These are phyloP conservation scores for Ophiostoma sp. DNA, from an alignment of 2,329 filamentous ascomycete species.

Conservation along the genomic window DNA sequence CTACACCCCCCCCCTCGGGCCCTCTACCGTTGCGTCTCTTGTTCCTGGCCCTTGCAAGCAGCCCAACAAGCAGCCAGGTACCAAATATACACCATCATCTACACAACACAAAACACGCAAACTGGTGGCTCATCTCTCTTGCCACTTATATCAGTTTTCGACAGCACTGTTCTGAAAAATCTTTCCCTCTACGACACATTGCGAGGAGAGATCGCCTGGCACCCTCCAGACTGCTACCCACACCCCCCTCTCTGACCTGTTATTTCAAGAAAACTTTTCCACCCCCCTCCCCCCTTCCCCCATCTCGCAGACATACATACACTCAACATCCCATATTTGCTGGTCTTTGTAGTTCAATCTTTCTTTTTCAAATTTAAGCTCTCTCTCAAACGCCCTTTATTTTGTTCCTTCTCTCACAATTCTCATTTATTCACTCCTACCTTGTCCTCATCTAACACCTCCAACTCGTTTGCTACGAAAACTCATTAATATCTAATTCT, in stretches of 20 bases:
- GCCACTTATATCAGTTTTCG: slow-evolving; percentile 5
- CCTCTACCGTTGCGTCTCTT: slow-evolving; percentile 6
- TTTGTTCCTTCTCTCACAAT: background rate
- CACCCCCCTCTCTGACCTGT: slow-evolving; percentile 18
- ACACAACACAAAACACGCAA: slow-evolving; percentile 16
- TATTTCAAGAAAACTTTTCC: slow-evolving; percentile 16
- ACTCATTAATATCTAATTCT: background rate
- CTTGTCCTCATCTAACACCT: background rate
- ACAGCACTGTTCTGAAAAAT: slow-evolving; percentile 14
- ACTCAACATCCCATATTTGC: slow-evolving; percentile 21
- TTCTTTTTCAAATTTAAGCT: slow-evolving; percentile 8
- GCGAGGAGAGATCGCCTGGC: slow-evolving; percentile 14
- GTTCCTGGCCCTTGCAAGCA: slow-evolving; percentile 20
- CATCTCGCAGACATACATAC: slow-evolving; percentile 23
- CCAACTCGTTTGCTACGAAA: background rate
- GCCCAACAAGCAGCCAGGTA: slow-evolving; percentile 24
- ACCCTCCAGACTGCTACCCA: slow-evolving; percentile 6
- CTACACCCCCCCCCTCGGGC: background rate
- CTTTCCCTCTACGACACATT: slow-evolving; percentile 1
- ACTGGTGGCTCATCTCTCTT: slow-evolving; percentile 9
- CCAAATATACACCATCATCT: slow-evolving; percentile 19
- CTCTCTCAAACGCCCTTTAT: background rate
- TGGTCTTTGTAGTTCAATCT: slow-evolving; percentile 12
- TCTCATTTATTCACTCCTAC: background rate
- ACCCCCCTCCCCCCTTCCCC: slow-evolving; percentile 18